A percentile compares a stretch with the other conserved stretches of the same genome.
phyloP scores from a whole-genome alignment of 495 filamentous ascomycete genomes.

The Peziza echinospora region DNA sequence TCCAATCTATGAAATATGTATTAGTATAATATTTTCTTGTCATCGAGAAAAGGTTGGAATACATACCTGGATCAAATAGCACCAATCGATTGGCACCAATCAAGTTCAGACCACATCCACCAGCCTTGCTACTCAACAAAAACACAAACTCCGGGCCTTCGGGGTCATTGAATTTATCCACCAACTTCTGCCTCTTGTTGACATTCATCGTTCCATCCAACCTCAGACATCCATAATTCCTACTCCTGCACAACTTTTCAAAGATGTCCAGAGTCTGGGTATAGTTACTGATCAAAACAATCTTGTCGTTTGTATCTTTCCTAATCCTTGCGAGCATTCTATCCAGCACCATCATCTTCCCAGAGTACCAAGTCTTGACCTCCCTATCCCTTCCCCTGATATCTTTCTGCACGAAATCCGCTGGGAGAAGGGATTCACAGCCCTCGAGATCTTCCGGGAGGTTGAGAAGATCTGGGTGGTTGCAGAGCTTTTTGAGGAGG shows the following conservation, averaged over 20 bases:
- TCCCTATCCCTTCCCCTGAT: conserved; percentile 74
- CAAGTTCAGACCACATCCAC: conserved; percentile 89
- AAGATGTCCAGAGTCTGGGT: conserved; percentile 93
- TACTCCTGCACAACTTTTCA: conserved; percentile 66
- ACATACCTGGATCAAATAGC: conserved; percentile 56
- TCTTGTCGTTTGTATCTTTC: conserved; percentile 94
- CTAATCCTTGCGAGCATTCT: conserved; percentile 95
- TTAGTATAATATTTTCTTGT: background rate
- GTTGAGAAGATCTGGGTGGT: conserved; percentile 85
- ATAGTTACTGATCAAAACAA: conserved; percentile 96
- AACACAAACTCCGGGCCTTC: conserved; percentile 84
- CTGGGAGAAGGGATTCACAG: conserved; percentile 60
- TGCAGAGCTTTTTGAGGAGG: conserved; percentile 94
- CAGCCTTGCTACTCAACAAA: conserved; percentile 84
- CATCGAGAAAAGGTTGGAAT: background rate
- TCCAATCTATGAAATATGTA: conserved; percentile 48
- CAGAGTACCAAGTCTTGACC: conserved; percentile 86
- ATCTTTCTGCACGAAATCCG: conserved; percentile 77
- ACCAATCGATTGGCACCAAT: conserved; percentile 94
- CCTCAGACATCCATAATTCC: conserved; percentile 65
- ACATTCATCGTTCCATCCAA: conserved; percentile 96
- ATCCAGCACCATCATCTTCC: conserved; percentile 96
- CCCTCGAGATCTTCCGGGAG: conserved; percentile 70
- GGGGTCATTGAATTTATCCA: conserved; percentile 96
- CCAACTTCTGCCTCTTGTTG: conserved; percentile 86